These are phyloP conservation scores for Lentinula sp. DNA, from an alignment of 768 basidiomycete species.

Conservation along the genomic window DNA sequence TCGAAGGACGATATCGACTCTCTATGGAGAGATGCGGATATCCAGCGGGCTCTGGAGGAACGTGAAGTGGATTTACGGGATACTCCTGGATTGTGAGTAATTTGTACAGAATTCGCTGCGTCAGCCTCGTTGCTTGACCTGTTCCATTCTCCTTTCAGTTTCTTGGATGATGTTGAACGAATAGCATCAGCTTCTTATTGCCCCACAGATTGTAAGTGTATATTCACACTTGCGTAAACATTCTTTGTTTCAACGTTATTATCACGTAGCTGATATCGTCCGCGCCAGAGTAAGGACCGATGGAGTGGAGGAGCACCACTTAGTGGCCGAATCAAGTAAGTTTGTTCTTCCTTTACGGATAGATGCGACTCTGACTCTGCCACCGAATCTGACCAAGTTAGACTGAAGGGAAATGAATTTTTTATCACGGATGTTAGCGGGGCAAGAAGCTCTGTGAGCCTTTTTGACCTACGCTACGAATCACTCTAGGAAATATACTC, in stretches of 20 bases:
- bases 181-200: constrained; percentile 50
- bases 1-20: constrained; percentile 54
- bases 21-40: constrained; percentile 55
- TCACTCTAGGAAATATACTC: not conserved
- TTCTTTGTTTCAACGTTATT: not conserved
- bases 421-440: constrained; percentile 71
- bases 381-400: not conserved
- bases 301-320: constrained; percentile 69
- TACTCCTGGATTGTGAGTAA: constrained; percentile 62
- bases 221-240: not conserved
- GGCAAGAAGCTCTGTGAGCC: constrained; percentile 40
- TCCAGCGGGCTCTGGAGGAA: constrained; percentile 45
- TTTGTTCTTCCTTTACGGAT: not conserved
- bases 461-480: not conserved
- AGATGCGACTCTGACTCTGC: not conserved
- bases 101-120: not conserved
- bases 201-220: constrained; percentile 56
- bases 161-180: constrained; percentile 62
- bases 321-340: constrained; percentile 51
- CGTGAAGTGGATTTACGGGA: constrained; percentile 50
- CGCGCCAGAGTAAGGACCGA: constrained; percentile 68
- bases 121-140: not conserved
- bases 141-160: constrained; percentile 33
- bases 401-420: constrained; percentile 46
- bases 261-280: constrained; percentile 54